Base-by-base conservation (phyloP, 2,329 filamentous ascomycete genomes). In the Colletotrichum sp. region DNA sequence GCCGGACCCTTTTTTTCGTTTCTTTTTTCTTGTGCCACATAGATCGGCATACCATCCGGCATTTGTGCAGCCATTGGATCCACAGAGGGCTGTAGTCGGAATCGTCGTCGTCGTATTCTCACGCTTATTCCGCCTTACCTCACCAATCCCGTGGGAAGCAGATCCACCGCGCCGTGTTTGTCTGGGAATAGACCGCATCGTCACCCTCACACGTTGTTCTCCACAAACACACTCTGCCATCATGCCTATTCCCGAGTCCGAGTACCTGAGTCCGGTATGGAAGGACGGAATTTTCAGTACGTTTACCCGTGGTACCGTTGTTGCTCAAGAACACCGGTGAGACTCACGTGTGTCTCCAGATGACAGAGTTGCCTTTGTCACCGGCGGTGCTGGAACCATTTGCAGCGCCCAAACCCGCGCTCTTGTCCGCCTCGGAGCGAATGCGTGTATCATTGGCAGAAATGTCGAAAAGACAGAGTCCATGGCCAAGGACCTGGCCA, bases 361-460 rank as follows among this genome's bases (percentile, higher is more conserved):
- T 77, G 92, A 93, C 82, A 96, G 97, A 81, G 96, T 98, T 59
- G 91, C 96, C 79, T 98, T 98, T 85, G 97, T 97, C 81, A 99
- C 97, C 5, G 97, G 97, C 74, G 97, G 97, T 68, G 96, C 96
- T 7, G 96, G 97, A 71, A 94, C 94, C 30, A 98, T 99, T 81
- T 98, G 97, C 87, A 97, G 94, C 80, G 96, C 95, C 71, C 97
- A 98, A 87, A 97, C 98, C 36, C 92, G 96, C 78, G 97, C 97
- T 5, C 88, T 99, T 75, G 96, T 99, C 28, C 91, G 96, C 77
- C 92, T 99, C 9, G 97, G 97, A 69, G 96, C 96, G 59, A 94
- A 98, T 80, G 97, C 97, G 65, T 98, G 95, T 85, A 98, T 99
- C 81, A 91, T 98, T 72, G 97, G 97, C 55, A 94, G 97, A 79